Evolutionary conservation across 371 early-diverging fungal species (phyloP), one percentile per base, ranked within the genome.

Genomic region (Mycotypha africana): DNA sequence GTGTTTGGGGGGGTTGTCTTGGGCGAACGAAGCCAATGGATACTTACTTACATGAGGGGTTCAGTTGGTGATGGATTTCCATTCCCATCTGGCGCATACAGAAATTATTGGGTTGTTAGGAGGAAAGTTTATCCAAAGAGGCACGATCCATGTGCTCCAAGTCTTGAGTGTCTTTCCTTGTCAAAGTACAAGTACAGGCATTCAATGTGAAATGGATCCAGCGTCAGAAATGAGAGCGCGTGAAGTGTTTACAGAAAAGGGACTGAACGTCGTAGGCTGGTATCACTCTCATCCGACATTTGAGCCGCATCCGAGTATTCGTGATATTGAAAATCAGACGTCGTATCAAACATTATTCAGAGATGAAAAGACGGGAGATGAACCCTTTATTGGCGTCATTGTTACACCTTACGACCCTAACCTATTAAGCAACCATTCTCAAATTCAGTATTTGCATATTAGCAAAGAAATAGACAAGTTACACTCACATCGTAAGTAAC

Each of bases 281-380:
- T 92, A 89, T 64, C 93, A 92, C 58, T 87, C 88, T 32, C 93
- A 92, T 61, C 93, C 93, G 16, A 81, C 86, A 0, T 91, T 91
- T 61, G 80, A 81, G 39, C 88, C 93, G 2, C 75, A 83, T 21
- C 93, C 93, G 33, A 88, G 88, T 40, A 72, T 84, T 19, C 74
- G 90, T 46, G 93, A 92, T 65, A 80, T 90, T 49, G 84, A 85
- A 58, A 91, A 86, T 52, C 93, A 92, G 61, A 75, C 78, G 23
- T 79, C 80, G 2, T 88, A 92, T 60, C 93, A 92, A 54, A 76
- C 78, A 28, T 58, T 89, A 24, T 84, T 86, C 46, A 60, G 79
- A 40, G 73, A 74, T 20, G 76, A 72, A 26, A 50, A 58, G 15
- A 74, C 74, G 4, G 88, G 85, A 7, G 68, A 79, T 20, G 89